Evolutionary conservation across 2,329 filamentous ascomycete genomes (phyloP), one percentile per base, ranked within the genome.

Genomic region (Exophiala oligosperma): DNA sequence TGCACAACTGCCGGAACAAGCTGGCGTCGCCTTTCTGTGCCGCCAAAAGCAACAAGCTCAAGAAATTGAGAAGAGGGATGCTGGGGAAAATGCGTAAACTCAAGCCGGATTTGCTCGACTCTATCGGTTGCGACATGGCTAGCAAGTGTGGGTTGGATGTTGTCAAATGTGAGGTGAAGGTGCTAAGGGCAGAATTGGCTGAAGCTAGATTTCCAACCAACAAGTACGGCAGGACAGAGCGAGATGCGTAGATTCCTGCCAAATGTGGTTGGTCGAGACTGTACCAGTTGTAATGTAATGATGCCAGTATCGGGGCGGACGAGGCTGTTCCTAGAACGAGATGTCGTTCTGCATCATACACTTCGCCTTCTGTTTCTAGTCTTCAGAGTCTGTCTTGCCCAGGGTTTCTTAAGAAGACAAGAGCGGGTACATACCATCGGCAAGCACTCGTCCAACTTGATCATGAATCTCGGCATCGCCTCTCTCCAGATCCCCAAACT

Each of bases 391-490:
- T 37, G 68, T 64, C 17, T 11, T 23, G n/a, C 17, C 7, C 40
- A 43, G 3, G 21, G 17, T 17, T 17, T 17, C 17, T 17, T 17
- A 17, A 21, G 4, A n/a, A 21, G 21, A n/a, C 40, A 43, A 3
- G 40, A 14, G 17, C 12, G 3, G 6, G 38, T 41, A 68, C 69
- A 21, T 73, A 84, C 83, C 82, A 70, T 95, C 89, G n/a, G 92
- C 93, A 72, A 91, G 96, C 44, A 97, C 79, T 32, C 85, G 87
- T 51, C 94, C 94, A 37, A 88, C 87, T 44, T 96, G 92, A 76
- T 97, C 92, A 75, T 99, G 94, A 56, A 99, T 80, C 69, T 97
- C 94, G 2, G 93, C 89, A 70, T 99, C 94, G 60, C 94, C 94
- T 51, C 91, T 89, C 49, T 94, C 92, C 72, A 90, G 91, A 3